A percentile compares a stretch with the other conserved stretches of the same genome.
These are phyloP conservation scores for Pseudocercospora vitis DNA, from an alignment of 2,329 filamentous ascomycete species.

Conservation along the genomic window DNA sequence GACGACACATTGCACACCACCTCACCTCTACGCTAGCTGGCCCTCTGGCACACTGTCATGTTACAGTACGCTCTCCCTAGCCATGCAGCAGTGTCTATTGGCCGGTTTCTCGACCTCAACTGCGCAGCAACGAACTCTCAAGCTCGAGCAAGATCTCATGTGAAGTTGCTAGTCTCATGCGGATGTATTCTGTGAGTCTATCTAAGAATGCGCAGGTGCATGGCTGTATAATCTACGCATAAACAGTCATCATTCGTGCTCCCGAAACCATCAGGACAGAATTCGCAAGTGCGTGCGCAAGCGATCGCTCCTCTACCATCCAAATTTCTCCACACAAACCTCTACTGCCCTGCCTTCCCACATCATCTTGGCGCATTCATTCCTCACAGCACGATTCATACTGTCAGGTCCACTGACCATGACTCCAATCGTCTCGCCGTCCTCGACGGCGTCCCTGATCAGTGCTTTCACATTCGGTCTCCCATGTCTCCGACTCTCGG, in stretches of 20 bases:
- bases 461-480: slow-evolving; percentile 54
- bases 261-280: not conserved
- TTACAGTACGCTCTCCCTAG: too few relatives aligned
- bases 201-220: too few relatives aligned
- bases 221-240: too few relatives aligned
- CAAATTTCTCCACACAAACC: slow-evolving; percentile 66
- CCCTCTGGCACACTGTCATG: too few relatives aligned
- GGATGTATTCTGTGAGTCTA: too few relatives aligned
- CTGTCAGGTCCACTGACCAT: slow-evolving; percentile 64
- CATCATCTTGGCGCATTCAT: slow-evolving; percentile 55
- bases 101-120: too few relatives aligned
- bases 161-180: too few relatives aligned
- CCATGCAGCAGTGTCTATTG: too few relatives aligned
- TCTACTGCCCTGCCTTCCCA: slow-evolving; percentile 51
- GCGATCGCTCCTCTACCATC: slow-evolving; percentile 52
- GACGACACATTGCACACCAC: too few relatives aligned
- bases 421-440: slow-evolving; percentile 47
- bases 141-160: too few relatives aligned
- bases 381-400: slow-evolving; percentile 61
- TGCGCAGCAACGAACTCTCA: too few relatives aligned
- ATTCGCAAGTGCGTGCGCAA: not conserved
- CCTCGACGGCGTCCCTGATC: slow-evolving; percentile 42
- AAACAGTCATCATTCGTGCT: not conserved
- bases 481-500: slow-evolving; percentile 55
- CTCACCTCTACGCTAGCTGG: too few relatives aligned